Evolutionary conservation across 257 asterid species (phyloP).

Genomic region (Forsythia suspensa): DNA sequence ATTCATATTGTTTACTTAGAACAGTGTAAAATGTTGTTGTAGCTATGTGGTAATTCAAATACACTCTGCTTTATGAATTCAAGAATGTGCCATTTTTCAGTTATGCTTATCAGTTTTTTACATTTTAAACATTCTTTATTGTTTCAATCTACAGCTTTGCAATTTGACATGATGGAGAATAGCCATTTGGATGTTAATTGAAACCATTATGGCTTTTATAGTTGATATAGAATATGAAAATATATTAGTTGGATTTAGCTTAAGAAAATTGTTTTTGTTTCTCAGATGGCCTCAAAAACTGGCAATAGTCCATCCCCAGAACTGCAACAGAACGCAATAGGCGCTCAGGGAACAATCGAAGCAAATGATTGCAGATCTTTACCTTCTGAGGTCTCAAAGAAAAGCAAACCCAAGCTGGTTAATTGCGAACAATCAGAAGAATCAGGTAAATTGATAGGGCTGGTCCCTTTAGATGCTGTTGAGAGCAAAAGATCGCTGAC

Average conservation of each 20-base stretch:
- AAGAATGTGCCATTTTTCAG: background rate
- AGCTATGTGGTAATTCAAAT: background rate
- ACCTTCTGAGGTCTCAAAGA: conserved; percentile 11
- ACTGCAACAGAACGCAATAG: conserved; percentile 1
- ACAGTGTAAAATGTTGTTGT: background rate
- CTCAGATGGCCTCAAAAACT: conserved; percentile 32
- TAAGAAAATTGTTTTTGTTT: background rate
- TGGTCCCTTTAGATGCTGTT: conserved; percentile 18
- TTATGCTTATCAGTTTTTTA: background rate
- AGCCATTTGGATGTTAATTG: background rate
- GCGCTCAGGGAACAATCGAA: conserved; percentile 20
- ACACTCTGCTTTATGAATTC: background rate
- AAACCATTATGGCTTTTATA: conserved; percentile 1
- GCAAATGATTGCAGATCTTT: conserved; percentile 15
- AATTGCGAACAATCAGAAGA: conserved; percentile 19
- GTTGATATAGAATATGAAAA: conserved; percentile 1
- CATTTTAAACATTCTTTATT: background rate
- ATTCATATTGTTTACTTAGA: background rate
- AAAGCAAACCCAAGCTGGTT: conserved; percentile 11
- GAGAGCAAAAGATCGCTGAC: conserved; percentile 23
- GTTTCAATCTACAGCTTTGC: background rate
- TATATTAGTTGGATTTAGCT: conserved; percentile 10
- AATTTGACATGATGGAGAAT: background rate
- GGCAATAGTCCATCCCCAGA: conserved; percentile 17
- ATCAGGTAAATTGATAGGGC: conserved; percentile 18